Evolutionary conservation across 1,284 basidiomycete genomes (phyloP).

Genomic region (Leccinum pachyderme): DNA sequence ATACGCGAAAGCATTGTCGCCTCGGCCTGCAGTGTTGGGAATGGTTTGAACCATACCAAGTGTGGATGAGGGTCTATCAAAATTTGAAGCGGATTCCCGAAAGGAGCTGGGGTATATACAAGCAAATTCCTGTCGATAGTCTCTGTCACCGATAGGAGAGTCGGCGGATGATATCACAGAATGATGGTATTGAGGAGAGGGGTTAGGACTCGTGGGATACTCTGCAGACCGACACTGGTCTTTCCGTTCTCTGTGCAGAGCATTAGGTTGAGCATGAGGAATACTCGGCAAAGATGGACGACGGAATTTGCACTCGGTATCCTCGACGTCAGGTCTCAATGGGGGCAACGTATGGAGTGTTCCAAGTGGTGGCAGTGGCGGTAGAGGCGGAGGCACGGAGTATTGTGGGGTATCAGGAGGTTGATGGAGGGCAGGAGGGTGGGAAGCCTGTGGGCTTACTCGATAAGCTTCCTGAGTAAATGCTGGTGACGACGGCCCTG

Average conservation of each 20-base stretch:
- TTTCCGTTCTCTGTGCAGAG: slow-evolving; percentile 16
- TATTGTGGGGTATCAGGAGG: slow-evolving; percentile 29
- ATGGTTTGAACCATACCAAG: slow-evolving; percentile 16
- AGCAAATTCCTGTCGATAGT: slow-evolving; percentile 14
- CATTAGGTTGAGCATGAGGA: slow-evolving; percentile 8
- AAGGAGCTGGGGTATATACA: slow-evolving; percentile 19
- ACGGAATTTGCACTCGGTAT: slow-evolving; percentile 32
- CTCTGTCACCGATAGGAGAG: slow-evolving; percentile 14
- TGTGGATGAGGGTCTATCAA: slow-evolving; percentile 20
- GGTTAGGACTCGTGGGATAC: slow-evolving; percentile 6
- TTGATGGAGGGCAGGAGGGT: slow-evolving; percentile 19
- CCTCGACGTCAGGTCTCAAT: slow-evolving; percentile 25
- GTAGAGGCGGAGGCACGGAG: slow-evolving; percentile 27
- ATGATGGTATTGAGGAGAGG: slow-evolving; percentile 6
- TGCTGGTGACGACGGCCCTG: slow-evolving; percentile 24
- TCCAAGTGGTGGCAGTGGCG: slow-evolving; percentile 24
- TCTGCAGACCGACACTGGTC: slow-evolving; percentile 18
- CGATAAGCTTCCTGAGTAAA: slow-evolving; percentile 28
- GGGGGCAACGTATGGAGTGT: slow-evolving; percentile 29
- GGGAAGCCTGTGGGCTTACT: slow-evolving; percentile 22
- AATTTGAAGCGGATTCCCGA: slow-evolving; percentile 20
- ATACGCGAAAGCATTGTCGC: slow-evolving; percentile 12
- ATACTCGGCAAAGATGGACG: slow-evolving; percentile 30
- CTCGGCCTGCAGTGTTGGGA: slow-evolving; percentile 4
- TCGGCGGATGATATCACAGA: neutral